These are phyloP conservation scores for Glycine latifolia DNA, from an alignment of 306 rosid genomes.

Conservation along the genomic window DNA sequence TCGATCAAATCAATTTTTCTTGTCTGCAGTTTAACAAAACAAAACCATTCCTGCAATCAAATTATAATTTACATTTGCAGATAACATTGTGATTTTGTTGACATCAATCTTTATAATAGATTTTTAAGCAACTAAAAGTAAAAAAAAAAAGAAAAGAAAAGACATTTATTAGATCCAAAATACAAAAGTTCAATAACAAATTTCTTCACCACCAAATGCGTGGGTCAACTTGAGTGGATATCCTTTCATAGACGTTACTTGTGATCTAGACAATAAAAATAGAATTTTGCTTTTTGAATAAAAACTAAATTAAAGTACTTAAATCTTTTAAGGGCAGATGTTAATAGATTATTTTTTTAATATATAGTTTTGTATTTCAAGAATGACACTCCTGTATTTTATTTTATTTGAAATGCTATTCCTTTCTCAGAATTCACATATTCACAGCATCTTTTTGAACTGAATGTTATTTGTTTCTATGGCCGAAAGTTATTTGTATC, in stretches of 20 bases:
- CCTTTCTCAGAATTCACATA: neutral
- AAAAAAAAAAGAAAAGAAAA: neutral
- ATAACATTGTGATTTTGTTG: neutral
- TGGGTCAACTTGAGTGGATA: too few relatives aligned
- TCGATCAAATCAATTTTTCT: neutral
- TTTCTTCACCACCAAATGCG: too few relatives aligned
- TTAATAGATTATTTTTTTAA: neutral
- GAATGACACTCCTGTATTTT: neutral
- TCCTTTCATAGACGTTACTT: too few relatives aligned
- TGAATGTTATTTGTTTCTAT: neutral
- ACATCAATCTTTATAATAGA: neutral
- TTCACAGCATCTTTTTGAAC: neutral
- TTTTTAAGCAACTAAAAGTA: neutral
- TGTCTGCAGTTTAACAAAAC: neutral
- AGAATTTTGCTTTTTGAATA: neutral
- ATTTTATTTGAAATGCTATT: slow-evolving; percentile 6
- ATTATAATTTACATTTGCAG: neutral
- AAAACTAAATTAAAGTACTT: neutral
- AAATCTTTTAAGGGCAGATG: neutral
- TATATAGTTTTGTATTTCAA: slow-evolving; percentile 16
- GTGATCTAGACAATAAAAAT: too few relatives aligned
- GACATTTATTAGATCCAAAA: neutral
- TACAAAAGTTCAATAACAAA: neutral
- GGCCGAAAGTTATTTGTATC: slow-evolving; percentile 25
- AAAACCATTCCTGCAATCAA: neutral